Conservation (phyloP, 345 rosid genomes). For the Rhodamnia argentea region DNA sequence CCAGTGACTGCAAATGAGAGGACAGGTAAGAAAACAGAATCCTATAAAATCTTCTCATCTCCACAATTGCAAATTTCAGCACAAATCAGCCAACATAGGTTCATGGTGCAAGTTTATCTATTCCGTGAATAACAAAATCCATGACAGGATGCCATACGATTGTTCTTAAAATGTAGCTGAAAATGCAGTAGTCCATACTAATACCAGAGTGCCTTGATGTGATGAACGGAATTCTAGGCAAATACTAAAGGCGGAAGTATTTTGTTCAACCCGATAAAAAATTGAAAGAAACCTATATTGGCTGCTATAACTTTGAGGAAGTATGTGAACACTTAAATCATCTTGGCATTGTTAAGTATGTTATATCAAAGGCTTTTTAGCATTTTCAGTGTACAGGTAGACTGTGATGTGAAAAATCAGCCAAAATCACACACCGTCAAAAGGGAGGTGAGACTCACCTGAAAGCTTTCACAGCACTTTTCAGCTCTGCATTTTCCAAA, state of each 20-base stretch:
- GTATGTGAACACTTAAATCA: neutral
- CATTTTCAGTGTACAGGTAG: neutral
- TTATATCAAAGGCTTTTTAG: neutral
- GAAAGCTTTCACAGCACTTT: conserved; percentile 71
- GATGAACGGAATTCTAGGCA: neutral
- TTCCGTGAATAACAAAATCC: neutral
- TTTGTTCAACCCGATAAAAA: neutral
- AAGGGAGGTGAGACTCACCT: conserved; percentile 27
- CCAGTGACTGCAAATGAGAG: conserved; percentile 58
- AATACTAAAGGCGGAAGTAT: neutral
- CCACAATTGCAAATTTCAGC: neutral
- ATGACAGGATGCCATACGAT: neutral
- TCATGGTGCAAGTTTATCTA: neutral
- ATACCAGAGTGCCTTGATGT: neutral
- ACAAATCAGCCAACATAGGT: neutral
- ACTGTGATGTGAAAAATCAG: neutral
- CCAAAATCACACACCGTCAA: neutral
- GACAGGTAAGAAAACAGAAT: neutral
- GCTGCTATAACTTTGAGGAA: neutral
- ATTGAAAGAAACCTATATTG: neutral
- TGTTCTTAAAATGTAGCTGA: neutral
- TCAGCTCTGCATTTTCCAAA: conserved; percentile 78
- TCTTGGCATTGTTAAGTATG: neutral
- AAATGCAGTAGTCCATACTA: neutral
- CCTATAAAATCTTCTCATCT: neutral